Conservation (phyloP, 73 alveolate genomes). For the Uronychia setigera region DNA sequence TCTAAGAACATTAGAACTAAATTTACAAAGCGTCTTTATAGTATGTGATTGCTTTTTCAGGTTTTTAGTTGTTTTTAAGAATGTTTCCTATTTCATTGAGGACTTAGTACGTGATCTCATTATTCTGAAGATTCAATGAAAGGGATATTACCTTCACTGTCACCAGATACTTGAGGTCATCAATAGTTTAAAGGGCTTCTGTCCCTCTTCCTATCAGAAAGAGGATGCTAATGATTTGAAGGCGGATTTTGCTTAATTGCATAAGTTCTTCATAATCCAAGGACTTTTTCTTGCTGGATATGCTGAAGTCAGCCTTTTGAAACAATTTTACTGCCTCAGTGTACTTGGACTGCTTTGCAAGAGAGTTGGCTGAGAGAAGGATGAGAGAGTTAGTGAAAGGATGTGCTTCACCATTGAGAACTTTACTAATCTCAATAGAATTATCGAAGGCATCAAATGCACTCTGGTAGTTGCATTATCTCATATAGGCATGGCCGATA, state of each 20-base stretch:
- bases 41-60: background rate
- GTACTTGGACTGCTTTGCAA: background rate
- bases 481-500: constrained; percentile 11
- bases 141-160: background rate
- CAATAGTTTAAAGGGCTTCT: background rate
- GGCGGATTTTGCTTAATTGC: background rate
- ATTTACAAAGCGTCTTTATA: constrained; percentile 9
- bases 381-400: background rate
- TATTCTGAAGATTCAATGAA: too few species aligned
- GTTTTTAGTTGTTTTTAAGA: background rate
- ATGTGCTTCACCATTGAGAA: constrained; percentile 6
- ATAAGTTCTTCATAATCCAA: too few species aligned
- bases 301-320: constrained; percentile 5
- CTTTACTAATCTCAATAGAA: constrained; percentile 18
- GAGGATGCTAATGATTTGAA: background rate
- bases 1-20: background rate
- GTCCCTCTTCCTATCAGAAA: background rate
- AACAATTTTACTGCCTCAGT: constrained; percentile 5
- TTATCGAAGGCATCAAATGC: constrained; percentile 26
- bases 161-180: background rate
- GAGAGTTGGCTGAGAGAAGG: constrained; percentile 4
- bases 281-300: too few species aligned
- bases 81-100: constrained; percentile 8
- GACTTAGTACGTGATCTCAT: background rate
- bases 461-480: background rate